A percentile compares a stretch with the other conserved stretches of the same genome.
These are phyloP conservation scores for Aspergillus sclerotioniger DNA, from an alignment of 495 filamentous ascomycete genomes.

Conservation along the genomic window DNA sequence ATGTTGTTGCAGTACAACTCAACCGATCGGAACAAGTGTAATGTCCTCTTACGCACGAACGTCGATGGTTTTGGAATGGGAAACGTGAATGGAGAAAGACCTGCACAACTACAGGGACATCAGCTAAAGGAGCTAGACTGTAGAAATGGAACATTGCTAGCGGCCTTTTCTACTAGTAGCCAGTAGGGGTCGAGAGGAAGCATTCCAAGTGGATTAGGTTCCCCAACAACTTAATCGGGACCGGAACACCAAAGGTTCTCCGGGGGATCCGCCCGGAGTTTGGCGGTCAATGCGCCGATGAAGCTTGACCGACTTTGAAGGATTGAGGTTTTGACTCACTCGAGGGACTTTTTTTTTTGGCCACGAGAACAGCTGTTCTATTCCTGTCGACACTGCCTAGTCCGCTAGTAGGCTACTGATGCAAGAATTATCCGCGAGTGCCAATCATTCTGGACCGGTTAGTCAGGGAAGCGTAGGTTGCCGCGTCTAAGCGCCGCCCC, in stretches of 20 bases:
- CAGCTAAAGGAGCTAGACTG: no score
- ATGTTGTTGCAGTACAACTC: no score
- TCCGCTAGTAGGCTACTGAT: neutral
- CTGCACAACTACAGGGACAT: no score
- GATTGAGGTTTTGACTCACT: no score
- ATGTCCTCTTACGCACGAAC: no score
- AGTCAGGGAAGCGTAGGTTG: conserved; percentile 5
- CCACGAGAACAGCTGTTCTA: neutral
- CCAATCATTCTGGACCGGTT: conserved; percentile 8
- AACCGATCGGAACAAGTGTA: no score
- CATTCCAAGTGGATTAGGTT: conserved; percentile 50
- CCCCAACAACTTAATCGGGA: conserved; percentile 49
- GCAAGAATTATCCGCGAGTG: neutral
- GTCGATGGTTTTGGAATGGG: no score
- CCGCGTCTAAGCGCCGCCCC: conserved; percentile 9
- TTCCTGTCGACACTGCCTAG: neutral
- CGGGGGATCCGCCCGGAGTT: conserved; percentile 12
- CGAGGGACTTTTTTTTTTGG: neutral
- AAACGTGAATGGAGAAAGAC: no score
- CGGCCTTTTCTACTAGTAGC: conserved; percentile 22
- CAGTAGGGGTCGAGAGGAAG: conserved; percentile 37
- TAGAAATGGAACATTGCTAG: no score
- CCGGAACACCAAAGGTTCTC: conserved; percentile 27
- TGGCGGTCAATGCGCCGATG: conserved; percentile 8
- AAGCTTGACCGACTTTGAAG: no score